Evolutionary conservation across 208 protist genomes (phyloP), one percentile per base, ranked within the genome.

Genomic region (Leishmania tropica): DNA sequence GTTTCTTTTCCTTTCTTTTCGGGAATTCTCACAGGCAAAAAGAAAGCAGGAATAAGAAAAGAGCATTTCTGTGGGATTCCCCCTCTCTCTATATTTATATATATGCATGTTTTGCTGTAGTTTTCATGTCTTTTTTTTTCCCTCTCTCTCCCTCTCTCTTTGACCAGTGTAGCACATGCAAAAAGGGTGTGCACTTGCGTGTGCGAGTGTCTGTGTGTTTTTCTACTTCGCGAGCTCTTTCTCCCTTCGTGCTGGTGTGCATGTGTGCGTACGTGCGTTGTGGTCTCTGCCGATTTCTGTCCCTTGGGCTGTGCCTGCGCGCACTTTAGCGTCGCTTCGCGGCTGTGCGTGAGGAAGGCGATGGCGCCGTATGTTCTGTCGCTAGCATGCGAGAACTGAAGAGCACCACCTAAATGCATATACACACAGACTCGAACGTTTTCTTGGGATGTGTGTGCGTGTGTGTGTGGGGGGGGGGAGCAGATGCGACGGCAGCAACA

Each of bases 401-500:
- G 17, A 54, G 47, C 47, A 17, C 28, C 70, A 74, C 28, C 15
- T 31, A 54, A 11, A 54, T 1, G 7, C 13, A 68, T 19, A 40
- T 11, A 68, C 31, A 68, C 10, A 42, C 62, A 40, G 31, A 40
- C 37, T 10, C 40, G 45, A 53, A 31, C 47, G 21, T 74, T 53
- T 74, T 31, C 45, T 47, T 74, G 40, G 45, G 45, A 4, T 53
- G 15, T 45, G 42, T 45, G 42, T 40, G 37, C 1, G 37, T 40
- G 37, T 45, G 42, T 45, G 42, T 42, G 42, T 0, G 3, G 40
- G 40, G 40, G 42, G 42, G 31, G 56, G 28, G 35, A 76, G 76
- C 42, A 31, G 65, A 67, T 48, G 76, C 42, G 35, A 68, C n/a
- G 56, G 40, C 51, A 60, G 47, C 35, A 81, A 76, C 53, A 65